Conservation (phyloP, 352 stramenopile species). For the Phytophthora citricola region DNA sequence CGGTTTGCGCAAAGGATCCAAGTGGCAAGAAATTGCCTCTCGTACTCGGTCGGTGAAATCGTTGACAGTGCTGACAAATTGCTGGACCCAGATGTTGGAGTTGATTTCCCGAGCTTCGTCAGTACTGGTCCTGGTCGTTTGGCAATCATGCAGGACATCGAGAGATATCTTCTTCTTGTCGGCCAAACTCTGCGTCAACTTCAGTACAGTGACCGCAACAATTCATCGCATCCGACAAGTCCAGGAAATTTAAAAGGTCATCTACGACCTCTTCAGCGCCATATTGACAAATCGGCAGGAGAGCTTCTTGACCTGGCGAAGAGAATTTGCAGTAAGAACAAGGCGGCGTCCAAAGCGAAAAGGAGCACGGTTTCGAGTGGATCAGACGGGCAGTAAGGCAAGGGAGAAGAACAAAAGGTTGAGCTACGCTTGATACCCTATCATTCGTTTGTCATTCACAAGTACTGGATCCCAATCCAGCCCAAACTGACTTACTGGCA, state of each 20-base stretch:
- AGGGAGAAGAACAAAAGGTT: no score
- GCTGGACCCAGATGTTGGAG: background rate
- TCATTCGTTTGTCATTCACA: no score
- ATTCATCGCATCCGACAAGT: background rate
- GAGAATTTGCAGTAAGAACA: constrained; percentile 3
- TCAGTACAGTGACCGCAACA: background rate
- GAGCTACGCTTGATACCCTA: no score
- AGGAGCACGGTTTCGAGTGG: no score
- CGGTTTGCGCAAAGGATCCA: constrained; percentile 5
- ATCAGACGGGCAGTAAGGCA: no score
- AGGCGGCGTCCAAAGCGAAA: background rate
- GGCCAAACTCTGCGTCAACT: constrained; percentile 6
- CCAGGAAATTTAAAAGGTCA: background rate
- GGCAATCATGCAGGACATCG: constrained; percentile 11
- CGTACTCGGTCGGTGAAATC: constrained; percentile 2
- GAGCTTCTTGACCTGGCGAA: constrained; percentile 6
- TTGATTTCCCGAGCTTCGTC: constrained; percentile 11
- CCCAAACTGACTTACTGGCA: no score
- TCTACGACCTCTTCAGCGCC: constrained; percentile 9
- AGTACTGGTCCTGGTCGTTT: constrained; percentile 8
- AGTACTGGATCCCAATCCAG: no score
- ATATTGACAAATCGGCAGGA: constrained; percentile 2
- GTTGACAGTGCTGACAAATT: background rate
- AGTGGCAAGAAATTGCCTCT: constrained; percentile 15
- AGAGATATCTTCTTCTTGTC: constrained; percentile 14